Evolutionary conservation across 2,329 filamentous ascomycete genomes (phyloP).

Genomic region (Gliomastix tumulicola): DNA sequence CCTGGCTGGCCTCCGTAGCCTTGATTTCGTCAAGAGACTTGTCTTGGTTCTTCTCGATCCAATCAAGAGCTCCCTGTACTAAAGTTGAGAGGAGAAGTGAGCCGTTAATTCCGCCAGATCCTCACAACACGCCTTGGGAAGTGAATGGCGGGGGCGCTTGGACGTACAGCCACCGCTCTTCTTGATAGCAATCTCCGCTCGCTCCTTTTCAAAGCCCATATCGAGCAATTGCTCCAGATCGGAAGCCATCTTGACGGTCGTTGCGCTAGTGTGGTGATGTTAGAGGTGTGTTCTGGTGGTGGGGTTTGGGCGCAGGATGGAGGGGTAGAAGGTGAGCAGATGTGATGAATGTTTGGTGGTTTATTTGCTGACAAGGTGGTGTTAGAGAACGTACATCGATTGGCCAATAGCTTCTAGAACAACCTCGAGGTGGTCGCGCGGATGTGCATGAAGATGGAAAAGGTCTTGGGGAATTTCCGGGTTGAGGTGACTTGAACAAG

Average conservation of each 20-base stretch:
- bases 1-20: slow-evolving; percentile 25
- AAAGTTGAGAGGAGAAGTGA: slow-evolving; percentile 6
- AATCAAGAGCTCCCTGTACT: slow-evolving; percentile 89
- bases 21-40: slow-evolving; percentile 79
- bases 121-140: not conserved
- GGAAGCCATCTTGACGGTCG: slow-evolving; percentile 44
- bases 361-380: no score
- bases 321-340: slow-evolving; percentile 7
- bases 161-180: slow-evolving; percentile 70
- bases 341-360: not conserved
- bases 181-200: slow-evolving; percentile 77
- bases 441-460: no score
- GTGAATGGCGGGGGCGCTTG: not conserved
- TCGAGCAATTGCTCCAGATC: slow-evolving; percentile 57
- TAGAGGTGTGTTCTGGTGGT: slow-evolving; percentile 10
- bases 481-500: no score
- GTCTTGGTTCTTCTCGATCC: slow-evolving; percentile 89
- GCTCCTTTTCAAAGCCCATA: slow-evolving; percentile 77
- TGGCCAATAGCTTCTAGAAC: no score
- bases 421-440: no score
- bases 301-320: no score
- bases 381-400: no score
- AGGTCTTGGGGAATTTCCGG: no score
- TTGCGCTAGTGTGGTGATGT: slow-evolving; percentile 6
- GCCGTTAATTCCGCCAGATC: not conserved